A percentile compares a stretch with the other conserved stretches of the same genome.
Evolutionary conservation across 176 grass and related monocot species (phyloP).

Genomic region (Lolium rigidum): DNA sequence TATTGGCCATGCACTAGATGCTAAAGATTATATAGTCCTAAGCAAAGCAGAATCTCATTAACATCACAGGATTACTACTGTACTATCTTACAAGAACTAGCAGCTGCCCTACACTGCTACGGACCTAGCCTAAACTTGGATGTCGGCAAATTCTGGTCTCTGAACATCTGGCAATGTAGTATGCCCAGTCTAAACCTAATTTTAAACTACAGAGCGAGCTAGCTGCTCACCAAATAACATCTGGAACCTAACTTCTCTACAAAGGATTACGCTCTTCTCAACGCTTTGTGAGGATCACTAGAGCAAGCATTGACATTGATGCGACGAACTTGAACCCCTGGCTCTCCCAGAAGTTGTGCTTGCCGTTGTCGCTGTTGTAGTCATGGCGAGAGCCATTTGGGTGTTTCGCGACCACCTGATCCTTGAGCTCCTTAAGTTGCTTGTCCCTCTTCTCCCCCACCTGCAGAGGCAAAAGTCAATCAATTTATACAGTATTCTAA

Average conservation of each 20-base stretch:
- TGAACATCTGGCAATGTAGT: slow-evolving; percentile 29
- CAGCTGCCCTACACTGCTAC: slow-evolving; percentile 18
- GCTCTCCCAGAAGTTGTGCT: slow-evolving; percentile 82
- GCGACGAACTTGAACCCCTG: slow-evolving; percentile 82
- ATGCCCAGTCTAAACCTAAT: slow-evolving; percentile 22
- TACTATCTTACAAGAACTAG: slow-evolving; percentile 31
- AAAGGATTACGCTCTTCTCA: slow-evolving; percentile 44
- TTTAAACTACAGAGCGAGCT: slow-evolving; percentile 48
- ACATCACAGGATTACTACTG: background rate
- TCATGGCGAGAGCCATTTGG: background rate
- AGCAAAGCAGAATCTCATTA: background rate
- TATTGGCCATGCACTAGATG: background rate
- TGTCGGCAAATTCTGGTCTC: slow-evolving; percentile 37
- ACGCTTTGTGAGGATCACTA: slow-evolving; percentile 70
- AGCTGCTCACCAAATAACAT: slow-evolving; percentile 49
- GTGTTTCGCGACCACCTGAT: slow-evolving; percentile 68
- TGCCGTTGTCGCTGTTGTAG: slow-evolving; percentile 11
- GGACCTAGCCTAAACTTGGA: slow-evolving; percentile 33
- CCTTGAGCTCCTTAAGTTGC: slow-evolving; percentile 85
- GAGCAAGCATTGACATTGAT: slow-evolving; percentile 76
- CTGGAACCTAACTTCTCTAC: slow-evolving; percentile 49
- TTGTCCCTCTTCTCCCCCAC: slow-evolving; percentile 87
- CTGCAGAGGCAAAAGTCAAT: slow-evolving; percentile 50
- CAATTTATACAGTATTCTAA: background rate
- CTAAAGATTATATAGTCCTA: background rate